Base-by-base conservation (phyloP, 163 green algal species). In the Coccomyxa subellipsoidea region DNA sequence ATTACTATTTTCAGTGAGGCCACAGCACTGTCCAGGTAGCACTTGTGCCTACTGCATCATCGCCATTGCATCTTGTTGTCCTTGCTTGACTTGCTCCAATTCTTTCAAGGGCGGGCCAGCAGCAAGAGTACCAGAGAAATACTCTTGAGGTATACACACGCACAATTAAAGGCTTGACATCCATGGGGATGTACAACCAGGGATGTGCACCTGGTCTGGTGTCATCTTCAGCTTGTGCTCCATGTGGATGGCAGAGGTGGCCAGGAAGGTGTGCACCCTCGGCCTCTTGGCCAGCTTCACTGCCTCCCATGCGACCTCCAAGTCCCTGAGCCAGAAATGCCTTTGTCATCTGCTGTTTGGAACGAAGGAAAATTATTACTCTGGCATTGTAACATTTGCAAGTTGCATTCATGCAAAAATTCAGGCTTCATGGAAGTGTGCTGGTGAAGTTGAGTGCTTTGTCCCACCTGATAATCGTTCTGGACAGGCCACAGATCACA, bases 261-360 rank as follows among this genome's bases (percentile, higher is more conserved):
- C 96, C 69, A 99, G 95, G 88, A 99, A 99, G 38, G 93, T 97
- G 90, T 99, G 96, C 82, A 99, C 96, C 4, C 96, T 89, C 4
- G 96, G 96, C 37, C 88, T 86, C 86, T 92, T 90, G 66, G 96
- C 96, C 72, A 94, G 79, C 35, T 86, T 82, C 37, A 97, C 93
- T 38, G 90, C 93, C 35, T 96, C 91, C 93, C 91, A 93, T 25
- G 90, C 86, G 23, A 82, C 84, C 21, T 93, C 85, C 66, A 94
- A 84, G 54, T 92, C 87, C 77, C 85, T 86, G 78, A 18, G 31
- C n/a, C 21, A 34, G 7, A 75, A 10, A 75, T 38, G n/a, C 4
- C 4, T 34, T 35, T 75, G 9, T 36, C 21, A 36, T 35, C 0
- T 34, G 69, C 69, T 38, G 69, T 38, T 38, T 15, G 21, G 31